A percentile compares a stretch with the other conserved stretches of the same genome.
phyloP scores from a whole-genome alignment of 106 monocot species.

The Phalaenopsis equestris region DNA sequence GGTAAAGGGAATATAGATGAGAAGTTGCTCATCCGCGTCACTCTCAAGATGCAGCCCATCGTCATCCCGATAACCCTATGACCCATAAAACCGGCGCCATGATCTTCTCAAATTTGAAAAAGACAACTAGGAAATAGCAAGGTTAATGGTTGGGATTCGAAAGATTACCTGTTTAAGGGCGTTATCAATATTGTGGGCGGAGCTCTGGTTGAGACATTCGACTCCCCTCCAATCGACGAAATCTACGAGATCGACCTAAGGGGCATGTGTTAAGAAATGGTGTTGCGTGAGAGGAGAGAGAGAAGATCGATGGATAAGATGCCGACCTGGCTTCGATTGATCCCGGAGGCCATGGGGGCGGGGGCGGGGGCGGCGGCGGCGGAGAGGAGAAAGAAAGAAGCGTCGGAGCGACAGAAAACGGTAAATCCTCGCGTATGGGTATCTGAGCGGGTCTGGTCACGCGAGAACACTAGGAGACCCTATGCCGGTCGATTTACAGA shows the following conservation, averaged over 20 bases:
- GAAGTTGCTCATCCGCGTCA: constrained; percentile 82
- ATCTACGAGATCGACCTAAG: constrained; percentile 88
- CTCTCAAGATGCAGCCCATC: constrained; percentile 81
- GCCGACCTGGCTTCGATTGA: constrained; percentile 26
- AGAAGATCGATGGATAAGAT: background rate
- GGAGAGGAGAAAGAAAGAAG: background rate
- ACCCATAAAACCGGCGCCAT: constrained; percentile 1
- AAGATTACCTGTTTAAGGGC: constrained; percentile 64
- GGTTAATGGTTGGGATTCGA: background rate
- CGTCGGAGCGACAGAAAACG: background rate
- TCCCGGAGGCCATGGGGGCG: constrained; percentile 17
- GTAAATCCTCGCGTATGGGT: too few relatives aligned
- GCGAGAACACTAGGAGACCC: too few relatives aligned
- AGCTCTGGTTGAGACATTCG: constrained; percentile 87
- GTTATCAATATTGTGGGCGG: constrained; percentile 49
- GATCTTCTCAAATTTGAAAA: background rate
- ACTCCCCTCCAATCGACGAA: constrained; percentile 86
- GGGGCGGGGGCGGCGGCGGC: background rate
- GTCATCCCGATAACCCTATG: constrained; percentile 84
- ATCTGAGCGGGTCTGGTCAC: too few relatives aligned
- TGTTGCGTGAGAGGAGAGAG: background rate
- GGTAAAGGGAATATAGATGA: constrained; percentile 85
- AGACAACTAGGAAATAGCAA: background rate
- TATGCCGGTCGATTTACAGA: too few relatives aligned
- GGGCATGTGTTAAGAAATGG: background rate